phyloP scores from a whole-genome alignment of 2,329 filamentous ascomycete genomes.

The Ramularia collo-cygni region DNA sequence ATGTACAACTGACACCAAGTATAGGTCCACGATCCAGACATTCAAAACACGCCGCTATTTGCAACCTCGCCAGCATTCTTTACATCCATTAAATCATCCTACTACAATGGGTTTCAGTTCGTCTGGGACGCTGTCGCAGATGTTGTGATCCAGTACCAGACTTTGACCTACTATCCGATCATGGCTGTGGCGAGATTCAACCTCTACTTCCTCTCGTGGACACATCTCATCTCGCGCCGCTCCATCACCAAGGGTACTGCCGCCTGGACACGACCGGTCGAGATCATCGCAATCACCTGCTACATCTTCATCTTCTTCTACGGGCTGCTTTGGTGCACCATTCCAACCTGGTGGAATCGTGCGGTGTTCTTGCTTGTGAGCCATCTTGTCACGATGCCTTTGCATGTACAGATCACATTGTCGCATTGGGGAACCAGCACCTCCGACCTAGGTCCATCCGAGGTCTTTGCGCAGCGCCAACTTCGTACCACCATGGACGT shows the following conservation, averaged over 20 bases:
- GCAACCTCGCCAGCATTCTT: slow-evolving; percentile 77
- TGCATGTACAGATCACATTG: slow-evolving; percentile 66
- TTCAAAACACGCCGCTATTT: slow-evolving; percentile 71
- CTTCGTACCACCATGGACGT: slow-evolving; percentile 68
- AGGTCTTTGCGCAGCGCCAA: slow-evolving; percentile 64
- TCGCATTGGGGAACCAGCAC: slow-evolving; percentile 69
- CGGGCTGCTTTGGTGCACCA: slow-evolving; percentile 51
- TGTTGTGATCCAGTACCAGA: slow-evolving; percentile 54
- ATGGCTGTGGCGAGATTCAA: slow-evolving; percentile 66
- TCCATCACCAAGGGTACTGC: slow-evolving; percentile 54
- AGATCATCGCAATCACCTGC: slow-evolving; percentile 54
- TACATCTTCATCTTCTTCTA: slow-evolving; percentile 66
- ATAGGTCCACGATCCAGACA: slow-evolving; percentile 36
- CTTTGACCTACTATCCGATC: slow-evolving; percentile 60
- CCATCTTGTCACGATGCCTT: slow-evolving; percentile 59
- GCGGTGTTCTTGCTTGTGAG: slow-evolving; percentile 57
- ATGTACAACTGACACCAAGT: neutral
- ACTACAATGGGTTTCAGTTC: slow-evolving; percentile 58
- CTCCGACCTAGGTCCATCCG: slow-evolving; percentile 54
- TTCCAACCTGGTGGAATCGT: slow-evolving; percentile 53
- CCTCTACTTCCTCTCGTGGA: slow-evolving; percentile 61
- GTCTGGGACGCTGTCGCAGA: slow-evolving; percentile 62
- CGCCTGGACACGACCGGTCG: slow-evolving; percentile 61
- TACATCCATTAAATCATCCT: slow-evolving; percentile 55
- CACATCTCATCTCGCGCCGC: slow-evolving; percentile 52